Percentiles rank a stretch among this genome's conserved stretches.
Evolutionary conservation across 139 green algal genomes (phyloP).

Genomic region (Limnomonas spitsbergensis): DNA sequence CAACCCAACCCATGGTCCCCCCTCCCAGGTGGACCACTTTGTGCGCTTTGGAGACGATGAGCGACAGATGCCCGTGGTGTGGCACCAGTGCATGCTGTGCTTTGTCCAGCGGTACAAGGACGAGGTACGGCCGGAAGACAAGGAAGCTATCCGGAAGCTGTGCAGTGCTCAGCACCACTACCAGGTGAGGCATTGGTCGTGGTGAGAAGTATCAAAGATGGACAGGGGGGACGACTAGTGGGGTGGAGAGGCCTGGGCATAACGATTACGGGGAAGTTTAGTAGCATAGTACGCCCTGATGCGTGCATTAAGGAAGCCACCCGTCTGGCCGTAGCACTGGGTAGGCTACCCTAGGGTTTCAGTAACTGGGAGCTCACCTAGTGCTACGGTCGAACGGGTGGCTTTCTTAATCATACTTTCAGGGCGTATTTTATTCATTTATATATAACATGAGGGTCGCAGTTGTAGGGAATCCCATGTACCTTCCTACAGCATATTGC

Average conservation of each 20-base stretch:
- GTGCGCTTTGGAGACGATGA: constrained; percentile 68
- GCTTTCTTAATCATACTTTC: too few relatives aligned
- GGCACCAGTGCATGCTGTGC: constrained; percentile 92
- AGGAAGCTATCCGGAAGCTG: constrained; percentile 71
- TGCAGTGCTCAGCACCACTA: constrained; percentile 84
- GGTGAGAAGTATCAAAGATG: not conserved
- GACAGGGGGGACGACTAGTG: not conserved
- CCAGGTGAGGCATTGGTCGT: constrained; percentile 40
- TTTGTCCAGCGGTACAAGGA: constrained; percentile 90
- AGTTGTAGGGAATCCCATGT: too few relatives aligned
- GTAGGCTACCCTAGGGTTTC: not conserved
- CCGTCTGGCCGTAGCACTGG: not conserved
- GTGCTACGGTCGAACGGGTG: too few relatives aligned
- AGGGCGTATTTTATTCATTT: too few relatives aligned
- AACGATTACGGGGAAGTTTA: not conserved
- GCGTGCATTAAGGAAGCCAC: constrained; percentile 6
- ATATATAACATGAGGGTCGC: too few relatives aligned
- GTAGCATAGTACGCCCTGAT: not conserved
- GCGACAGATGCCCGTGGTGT: constrained; percentile 93
- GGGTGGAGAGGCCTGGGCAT: too few relatives aligned
- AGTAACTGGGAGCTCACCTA: too few relatives aligned
- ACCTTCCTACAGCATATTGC: too few relatives aligned
- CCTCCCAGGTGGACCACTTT: constrained; percentile 78
- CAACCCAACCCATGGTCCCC: too few relatives aligned
- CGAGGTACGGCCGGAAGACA: constrained; percentile 82